Base-by-base conservation (phyloP, 768 basidiomycete species). In the Tulasnella sp. region DNA sequence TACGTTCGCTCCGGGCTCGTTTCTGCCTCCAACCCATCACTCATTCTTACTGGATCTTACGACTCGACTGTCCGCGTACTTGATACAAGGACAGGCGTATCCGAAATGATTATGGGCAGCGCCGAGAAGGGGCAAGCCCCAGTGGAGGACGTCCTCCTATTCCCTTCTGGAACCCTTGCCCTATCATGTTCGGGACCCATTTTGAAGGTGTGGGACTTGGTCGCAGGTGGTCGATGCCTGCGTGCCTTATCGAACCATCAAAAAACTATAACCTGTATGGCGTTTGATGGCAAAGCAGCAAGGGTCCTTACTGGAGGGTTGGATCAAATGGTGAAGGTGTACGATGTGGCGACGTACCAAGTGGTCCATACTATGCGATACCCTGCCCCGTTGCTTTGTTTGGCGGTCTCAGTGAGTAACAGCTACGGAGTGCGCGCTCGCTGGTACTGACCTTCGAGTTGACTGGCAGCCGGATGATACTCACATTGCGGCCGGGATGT, bases 301-400 rank as follows among this genome's bases (percentile, higher is more conserved):
- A 80, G 92, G 38, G 77, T 98, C 1, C 75, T 99, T 48, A 91
- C 90, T 0, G 96, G 92, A 29, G 83, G 88, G 44, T 75, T 99
- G 62, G 96, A 99, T 69, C 92, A 94, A 65, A 87, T 99, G 87
- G 90, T 98, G 60, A 99, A 99, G 73, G 93, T 97, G 31, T 99
- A 98, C 73, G 94, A 98, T 70, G 83, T 93, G 38, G 81, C 86
- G 68, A 82, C 82, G 15, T 97, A 94, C 76, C 87, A 88, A 66
- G 96, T 99, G 34, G 83, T 96, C 12, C 96, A 99, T 67, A 97
- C 96, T 3, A 98, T 99, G 91, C 84, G 96, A 46, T 98, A 98
- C 71, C 89, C 94, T 3, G 91, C 92, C 3, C 90, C 92, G 4
- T 72, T 99, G 1, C 76, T 99, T 17, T 90, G 85, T 67, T 74